Base-by-base conservation (phyloP, 495 filamentous ascomycete genomes). In the Chaetomium tenue region DNA sequence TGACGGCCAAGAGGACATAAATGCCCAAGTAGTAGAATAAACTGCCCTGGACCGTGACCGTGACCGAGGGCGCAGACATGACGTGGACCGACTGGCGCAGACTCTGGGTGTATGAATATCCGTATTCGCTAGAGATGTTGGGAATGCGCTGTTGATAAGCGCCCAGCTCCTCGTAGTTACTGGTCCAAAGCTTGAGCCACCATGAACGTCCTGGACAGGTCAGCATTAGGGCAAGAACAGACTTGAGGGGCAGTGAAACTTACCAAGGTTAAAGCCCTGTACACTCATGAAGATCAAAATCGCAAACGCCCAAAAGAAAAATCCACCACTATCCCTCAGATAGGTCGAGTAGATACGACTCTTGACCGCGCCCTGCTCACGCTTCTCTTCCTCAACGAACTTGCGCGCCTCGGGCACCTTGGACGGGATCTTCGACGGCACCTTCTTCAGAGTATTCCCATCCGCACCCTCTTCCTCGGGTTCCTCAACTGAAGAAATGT, bases 121-220 rank as follows among this genome's bases (percentile, higher is more conserved):
- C 63, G 39, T 78, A 77, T 5, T 68, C 71, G 55, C 53, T 51
- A 5, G 68, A 50, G 23, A 26, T 40, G 22, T 69, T 69, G 57
- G 53, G 52, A 12, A 67, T 33, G 13, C 51, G 58, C 18, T 74
- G 68, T 3, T 56, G 20, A 33, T 63, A 23, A n/a, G 71, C 33
- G 15, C 23, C 66, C 33, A 69, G 65, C 18, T 76, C 67, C 22
- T 78, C 69, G 63, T 79, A 73, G 12, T 64, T 68, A 16, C 77
- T 76, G 6, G 88, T 90, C 89, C 89, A 92, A 60, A 91, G 71
- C 42, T 82, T 84, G 33, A 91, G 76, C 87, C 87, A 91, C 84
- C 86, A 91, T 16, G 84, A 86, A 51, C 83, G 77, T 18, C 74
- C 74, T 71, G 20, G 22, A 20, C 37, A 13, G 23, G 55, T 74